Evolutionary conservation across 352 stramenopile genomes (phyloP).

Genomic region (Phytophthora podocarpi): DNA sequence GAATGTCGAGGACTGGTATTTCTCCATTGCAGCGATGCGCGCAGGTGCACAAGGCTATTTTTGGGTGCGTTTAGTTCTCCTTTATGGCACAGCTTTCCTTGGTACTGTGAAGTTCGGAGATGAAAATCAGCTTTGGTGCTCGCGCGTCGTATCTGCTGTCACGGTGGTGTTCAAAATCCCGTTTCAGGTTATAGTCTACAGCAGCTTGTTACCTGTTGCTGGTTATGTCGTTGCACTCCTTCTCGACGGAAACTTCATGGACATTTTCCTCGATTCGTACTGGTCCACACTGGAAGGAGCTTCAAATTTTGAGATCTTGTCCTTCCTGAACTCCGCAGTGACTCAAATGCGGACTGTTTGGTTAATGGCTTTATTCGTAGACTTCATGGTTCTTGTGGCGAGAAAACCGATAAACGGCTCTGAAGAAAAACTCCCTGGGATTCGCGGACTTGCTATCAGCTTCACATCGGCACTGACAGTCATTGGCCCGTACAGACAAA

Average conservation of each 20-base stretch:
- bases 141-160: slow-evolving; percentile 2
- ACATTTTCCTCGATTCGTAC: slow-evolving; percentile 43
- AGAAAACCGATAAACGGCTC: slow-evolving; percentile 1
- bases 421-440: slow-evolving; percentile 27
- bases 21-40: slow-evolving; percentile 36
- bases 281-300: slow-evolving; percentile 33
- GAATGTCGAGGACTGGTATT: slow-evolving; percentile 43
- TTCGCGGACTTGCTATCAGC: slow-evolving; percentile 40
- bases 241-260: slow-evolving; percentile 49
- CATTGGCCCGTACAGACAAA: slow-evolving; percentile 34
- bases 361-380: slow-evolving; percentile 44
- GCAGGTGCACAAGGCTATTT: slow-evolving; percentile 47
- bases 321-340: slow-evolving; percentile 35
- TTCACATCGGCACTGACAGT: slow-evolving; percentile 40
- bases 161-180: slow-evolving; percentile 43
- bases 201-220: slow-evolving; percentile 42
- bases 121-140: neutral
- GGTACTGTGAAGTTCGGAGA: neutral
- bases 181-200: slow-evolving; percentile 61
- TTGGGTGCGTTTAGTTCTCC: slow-evolving; percentile 41
- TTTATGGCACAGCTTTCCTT: slow-evolving; percentile 30
- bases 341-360: slow-evolving; percentile 56
- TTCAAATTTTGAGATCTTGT: slow-evolving; percentile 26
- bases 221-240: slow-evolving; percentile 43
- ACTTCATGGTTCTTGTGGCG: slow-evolving; percentile 21